A percentile compares a stretch with the other conserved stretches of the same genome.
Evolutionary conservation across 192 early-diverging fungal species (phyloP).

Genomic region (Coemansia sp.): DNA sequence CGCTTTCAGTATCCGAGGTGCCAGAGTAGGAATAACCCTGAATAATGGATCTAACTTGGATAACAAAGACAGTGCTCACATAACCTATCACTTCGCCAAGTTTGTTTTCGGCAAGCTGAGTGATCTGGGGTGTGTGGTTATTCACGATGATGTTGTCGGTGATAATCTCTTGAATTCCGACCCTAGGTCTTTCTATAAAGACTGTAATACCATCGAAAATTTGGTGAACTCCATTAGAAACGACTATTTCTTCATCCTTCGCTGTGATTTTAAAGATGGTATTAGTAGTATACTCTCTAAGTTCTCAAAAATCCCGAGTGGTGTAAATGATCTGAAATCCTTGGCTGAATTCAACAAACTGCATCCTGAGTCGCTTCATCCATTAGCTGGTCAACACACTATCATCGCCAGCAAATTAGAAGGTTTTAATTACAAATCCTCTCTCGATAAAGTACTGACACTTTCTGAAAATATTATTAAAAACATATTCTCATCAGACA

Average conservation of each 20-base stretch:
- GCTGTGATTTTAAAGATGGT: conserved; percentile 8
- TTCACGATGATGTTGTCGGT: background rate
- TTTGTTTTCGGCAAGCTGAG: background rate
- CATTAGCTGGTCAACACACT: background rate
- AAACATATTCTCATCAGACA: background rate
- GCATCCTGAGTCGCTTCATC: conserved; percentile 10
- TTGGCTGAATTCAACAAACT: conserved; percentile 7
- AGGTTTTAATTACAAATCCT: background rate
- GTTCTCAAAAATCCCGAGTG: conserved; percentile 6
- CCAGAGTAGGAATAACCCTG: conserved; percentile 7
- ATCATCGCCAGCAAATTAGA: too few species aligned
- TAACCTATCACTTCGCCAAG: background rate
- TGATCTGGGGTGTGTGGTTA: background rate
- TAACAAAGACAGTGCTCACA: conserved; percentile 9
- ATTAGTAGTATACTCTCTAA: conserved; percentile 6
- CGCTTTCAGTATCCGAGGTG: conserved; percentile 7
- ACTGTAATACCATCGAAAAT: too few species aligned
- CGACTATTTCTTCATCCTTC: background rate
- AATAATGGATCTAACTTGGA: background rate
- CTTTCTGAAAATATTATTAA: background rate
- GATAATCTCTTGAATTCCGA: background rate
- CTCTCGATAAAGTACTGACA: background rate
- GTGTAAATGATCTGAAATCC: conserved; percentile 5
- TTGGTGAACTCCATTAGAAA: too few species aligned
- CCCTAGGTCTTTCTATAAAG: too few species aligned